Conservation (phyloP, 192 early-diverging fungal genomes). For the Phlyctochytrium planicorne region DNA sequence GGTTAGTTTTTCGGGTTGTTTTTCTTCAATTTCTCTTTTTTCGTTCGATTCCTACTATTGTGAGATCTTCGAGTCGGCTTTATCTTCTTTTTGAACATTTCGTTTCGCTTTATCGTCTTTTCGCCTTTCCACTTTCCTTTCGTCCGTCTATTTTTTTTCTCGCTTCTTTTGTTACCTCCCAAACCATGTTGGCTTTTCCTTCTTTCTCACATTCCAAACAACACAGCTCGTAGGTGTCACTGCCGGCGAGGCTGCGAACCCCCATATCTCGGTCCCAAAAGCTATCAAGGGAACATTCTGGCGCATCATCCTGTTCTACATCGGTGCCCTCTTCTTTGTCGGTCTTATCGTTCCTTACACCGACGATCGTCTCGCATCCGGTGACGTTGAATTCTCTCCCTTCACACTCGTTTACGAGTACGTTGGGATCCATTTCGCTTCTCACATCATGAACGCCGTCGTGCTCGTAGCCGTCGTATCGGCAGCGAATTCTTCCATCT, state of each 20-base stretch:
- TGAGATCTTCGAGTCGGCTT: too few relatives aligned
- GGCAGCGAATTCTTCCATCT: conserved; percentile 74
- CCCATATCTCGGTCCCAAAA: conserved; percentile 49
- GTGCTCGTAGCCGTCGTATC: conserved; percentile 68
- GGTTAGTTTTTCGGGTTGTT: too few relatives aligned
- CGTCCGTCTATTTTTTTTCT: too few relatives aligned
- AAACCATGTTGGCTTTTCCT: too few relatives aligned
- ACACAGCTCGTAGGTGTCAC: conserved; percentile 85
- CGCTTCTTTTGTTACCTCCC: too few relatives aligned
- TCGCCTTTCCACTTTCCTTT: too few relatives aligned
- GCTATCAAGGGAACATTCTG: conserved; percentile 63
- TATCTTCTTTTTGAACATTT: too few relatives aligned
- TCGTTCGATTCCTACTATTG: too few relatives aligned
- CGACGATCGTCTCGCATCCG: conserved; percentile 51
- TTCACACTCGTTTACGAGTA: conserved; percentile 67
- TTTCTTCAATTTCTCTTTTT: conserved; percentile 2
- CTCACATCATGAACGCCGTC: conserved; percentile 73
- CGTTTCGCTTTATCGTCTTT: too few relatives aligned
- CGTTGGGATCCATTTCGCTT: conserved; percentile 52
- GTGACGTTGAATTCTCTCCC: conserved; percentile 53
- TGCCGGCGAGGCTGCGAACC: conserved; percentile 86
- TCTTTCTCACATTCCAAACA: too few relatives aligned
- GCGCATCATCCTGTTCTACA: conserved; percentile 79
- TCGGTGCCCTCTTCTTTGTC: conserved; percentile 64
- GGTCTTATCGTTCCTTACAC: conserved; percentile 71